A percentile compares a stretch with the other conserved stretches of the same genome.
phyloP scores from a whole-genome alignment of 768 basidiomycete species.

The Cubamyces sp. region DNA sequence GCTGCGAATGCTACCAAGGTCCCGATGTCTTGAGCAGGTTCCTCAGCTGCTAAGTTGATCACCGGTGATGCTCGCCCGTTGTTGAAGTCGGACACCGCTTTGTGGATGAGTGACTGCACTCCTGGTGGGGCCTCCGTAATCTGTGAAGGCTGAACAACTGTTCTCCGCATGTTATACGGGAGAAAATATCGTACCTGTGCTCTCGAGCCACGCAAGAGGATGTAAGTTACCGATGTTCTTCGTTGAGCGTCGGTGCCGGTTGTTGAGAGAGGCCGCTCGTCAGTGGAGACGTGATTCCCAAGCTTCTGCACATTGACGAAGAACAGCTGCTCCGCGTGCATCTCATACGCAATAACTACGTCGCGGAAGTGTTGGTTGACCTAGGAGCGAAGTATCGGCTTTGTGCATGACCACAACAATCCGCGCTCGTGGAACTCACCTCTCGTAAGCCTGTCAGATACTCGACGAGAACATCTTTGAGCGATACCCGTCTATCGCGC shows the following conservation, averaged over 20 bases:
- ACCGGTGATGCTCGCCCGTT: background rate
- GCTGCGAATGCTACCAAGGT: conserved; percentile 57
- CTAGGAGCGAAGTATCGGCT: conserved; percentile 18
- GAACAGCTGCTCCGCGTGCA: conserved; percentile 54
- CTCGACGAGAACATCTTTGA: conserved; percentile 36
- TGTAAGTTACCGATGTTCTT: background rate
- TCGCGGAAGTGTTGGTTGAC: conserved; percentile 39
- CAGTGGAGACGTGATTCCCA: background rate
- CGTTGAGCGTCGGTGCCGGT: background rate
- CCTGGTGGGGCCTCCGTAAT: background rate
- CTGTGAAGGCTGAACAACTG: background rate
- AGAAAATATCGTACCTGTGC: background rate
- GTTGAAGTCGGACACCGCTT: background rate
- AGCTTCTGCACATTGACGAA: conserved; percentile 40
- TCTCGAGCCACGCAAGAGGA: background rate
- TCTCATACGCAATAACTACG: conserved; percentile 51
- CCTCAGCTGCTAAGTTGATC: background rate
- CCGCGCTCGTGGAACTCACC: conserved; percentile 30
- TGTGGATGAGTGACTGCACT: background rate
- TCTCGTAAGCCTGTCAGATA: conserved; percentile 45
- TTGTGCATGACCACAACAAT: background rate
- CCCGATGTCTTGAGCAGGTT: conserved; percentile 6
- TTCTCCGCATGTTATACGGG: background rate
- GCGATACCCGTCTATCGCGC: conserved; percentile 33
- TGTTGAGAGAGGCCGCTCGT: too few species aligned